Evolutionary conservation across 75 land plant species (phyloP), one percentile per base, ranked within the genome.

Genomic region (Sequoia sempervirens): DNA sequence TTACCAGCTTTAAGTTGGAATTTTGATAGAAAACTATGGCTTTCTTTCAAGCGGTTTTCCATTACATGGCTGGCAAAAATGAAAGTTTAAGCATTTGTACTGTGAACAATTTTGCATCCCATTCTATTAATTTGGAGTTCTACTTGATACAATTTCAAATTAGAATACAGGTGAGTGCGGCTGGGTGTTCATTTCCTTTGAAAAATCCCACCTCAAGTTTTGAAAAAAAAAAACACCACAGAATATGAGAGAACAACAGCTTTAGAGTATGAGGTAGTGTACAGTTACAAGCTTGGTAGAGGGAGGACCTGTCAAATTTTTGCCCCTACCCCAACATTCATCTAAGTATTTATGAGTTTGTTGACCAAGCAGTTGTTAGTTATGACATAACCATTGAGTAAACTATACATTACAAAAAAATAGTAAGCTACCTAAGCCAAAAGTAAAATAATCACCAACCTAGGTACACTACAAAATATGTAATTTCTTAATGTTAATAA

Each of bases 1-100:
- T 26, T 40, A 78, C 47, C 47, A 26, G 80, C 80, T 78, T 78
- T 23, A 45, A 75, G 30, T 43, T 78, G 50, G 47, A 78, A 78
- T 78, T 78, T 78, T 78, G 80, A 43, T 78, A 78, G 41, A 38
- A 47, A 47, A 26, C 46, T 43, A 13, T 43, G 30, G 45, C 40
- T 43, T 78, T 78, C 80, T 78, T 78, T 78, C 46, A 45, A 78
- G 80, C 80, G 26, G 46, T n/a, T 50, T 78, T 78, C 80, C 80
- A 78, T 78, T 43, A 45, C 14, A 45, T 32, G 80, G 50, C 28
- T 45, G 45, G 80, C 50, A 78, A 23, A 78, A 43, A 10, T 45
- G 46, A 78, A 45, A n/a, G 80, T 78, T 11, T 23, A 43, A 45
- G 46, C 30, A 41, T 78, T 78, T 45, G 23, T 78, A 43, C 45